These are phyloP conservation scores for Cladophialophora chaetospira DNA, from an alignment of 2,329 filamentous ascomycete species.

Conservation along the genomic window DNA sequence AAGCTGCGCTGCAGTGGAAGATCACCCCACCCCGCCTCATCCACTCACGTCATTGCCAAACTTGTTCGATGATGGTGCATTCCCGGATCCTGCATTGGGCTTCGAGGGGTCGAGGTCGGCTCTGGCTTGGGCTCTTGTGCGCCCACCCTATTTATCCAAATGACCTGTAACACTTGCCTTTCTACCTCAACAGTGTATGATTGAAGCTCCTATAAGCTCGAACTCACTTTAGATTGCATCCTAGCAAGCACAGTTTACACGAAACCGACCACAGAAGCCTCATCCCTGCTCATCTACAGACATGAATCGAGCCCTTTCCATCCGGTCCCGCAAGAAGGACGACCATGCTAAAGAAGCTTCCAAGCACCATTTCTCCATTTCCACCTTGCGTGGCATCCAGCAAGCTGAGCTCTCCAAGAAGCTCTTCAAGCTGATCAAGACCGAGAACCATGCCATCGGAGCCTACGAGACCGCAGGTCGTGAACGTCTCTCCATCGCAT, in stretches of 20 bases:
- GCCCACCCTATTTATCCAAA: background rate
- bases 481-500: conserved; percentile 81
- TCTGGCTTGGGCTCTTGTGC: background rate
- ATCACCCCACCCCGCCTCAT: background rate
- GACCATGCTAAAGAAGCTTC: conserved; percentile 39
- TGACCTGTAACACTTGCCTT: background rate
- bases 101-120: conserved; percentile 1
- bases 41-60: conserved; percentile 2
- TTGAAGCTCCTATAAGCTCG: conserved; percentile 5
- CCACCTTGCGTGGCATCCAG: conserved; percentile 77
- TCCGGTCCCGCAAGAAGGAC: conserved; percentile 41
- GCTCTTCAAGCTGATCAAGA: conserved; percentile 91
- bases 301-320: conserved; percentile 48
- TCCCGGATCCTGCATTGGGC: conserved; percentile 3
- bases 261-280: background rate
- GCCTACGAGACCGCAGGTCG: conserved; percentile 82
- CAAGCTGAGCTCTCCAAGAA: conserved; percentile 88
- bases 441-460: conserved; percentile 82
- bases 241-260: background rate
- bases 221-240: background rate
- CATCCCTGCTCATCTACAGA: background rate
- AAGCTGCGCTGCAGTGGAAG: background rate
- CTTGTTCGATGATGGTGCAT: background rate
- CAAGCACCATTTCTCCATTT: conserved; percentile 79
- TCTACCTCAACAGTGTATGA: conserved; percentile 1